These are phyloP conservation scores for Cupressus sempervirens DNA, from an alignment of 75 land plant species.

Conservation along the genomic window DNA sequence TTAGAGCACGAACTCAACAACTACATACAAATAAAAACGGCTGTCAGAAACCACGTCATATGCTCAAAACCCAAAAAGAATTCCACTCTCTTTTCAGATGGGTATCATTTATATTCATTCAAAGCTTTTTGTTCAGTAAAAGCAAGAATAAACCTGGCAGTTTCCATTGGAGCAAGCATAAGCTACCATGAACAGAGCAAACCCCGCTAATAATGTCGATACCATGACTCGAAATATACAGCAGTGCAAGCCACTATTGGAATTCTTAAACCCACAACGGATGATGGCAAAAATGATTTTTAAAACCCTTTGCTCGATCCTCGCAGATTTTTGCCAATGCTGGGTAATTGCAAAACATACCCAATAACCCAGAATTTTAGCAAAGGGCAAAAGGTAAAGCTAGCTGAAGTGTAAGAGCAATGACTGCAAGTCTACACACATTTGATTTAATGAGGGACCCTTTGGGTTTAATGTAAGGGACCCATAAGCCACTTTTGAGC, in stretches of 20 bases:
- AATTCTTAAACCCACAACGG: background rate
- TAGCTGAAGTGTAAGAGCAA: background rate
- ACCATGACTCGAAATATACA: background rate
- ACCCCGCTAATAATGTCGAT: background rate
- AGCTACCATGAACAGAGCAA: background rate
- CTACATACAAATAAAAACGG: slow-evolving; percentile 22
- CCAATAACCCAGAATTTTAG: background rate
- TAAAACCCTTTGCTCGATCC: background rate
- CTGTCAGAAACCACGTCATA: background rate
- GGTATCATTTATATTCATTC: background rate
- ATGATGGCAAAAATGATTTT: background rate
- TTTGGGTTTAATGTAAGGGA: background rate
- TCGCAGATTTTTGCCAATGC: background rate
- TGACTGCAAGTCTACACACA: background rate
- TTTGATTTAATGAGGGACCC: background rate
- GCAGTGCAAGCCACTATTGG: background rate
- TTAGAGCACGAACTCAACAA: slow-evolving; percentile 42
- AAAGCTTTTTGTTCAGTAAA: background rate
- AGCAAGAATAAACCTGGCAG: slow-evolving; percentile 10
- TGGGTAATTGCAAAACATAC: background rate
- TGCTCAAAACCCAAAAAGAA: background rate
- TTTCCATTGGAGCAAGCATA: slow-evolving; percentile 14
- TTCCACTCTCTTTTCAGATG: background rate
- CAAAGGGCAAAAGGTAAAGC: too few relatives aligned
- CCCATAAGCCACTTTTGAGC: background rate